Evolutionary conservation across 306 rosid genomes (phyloP), one percentile per base, ranked within the genome.

Genomic region (Sophora flavescens): DNA sequence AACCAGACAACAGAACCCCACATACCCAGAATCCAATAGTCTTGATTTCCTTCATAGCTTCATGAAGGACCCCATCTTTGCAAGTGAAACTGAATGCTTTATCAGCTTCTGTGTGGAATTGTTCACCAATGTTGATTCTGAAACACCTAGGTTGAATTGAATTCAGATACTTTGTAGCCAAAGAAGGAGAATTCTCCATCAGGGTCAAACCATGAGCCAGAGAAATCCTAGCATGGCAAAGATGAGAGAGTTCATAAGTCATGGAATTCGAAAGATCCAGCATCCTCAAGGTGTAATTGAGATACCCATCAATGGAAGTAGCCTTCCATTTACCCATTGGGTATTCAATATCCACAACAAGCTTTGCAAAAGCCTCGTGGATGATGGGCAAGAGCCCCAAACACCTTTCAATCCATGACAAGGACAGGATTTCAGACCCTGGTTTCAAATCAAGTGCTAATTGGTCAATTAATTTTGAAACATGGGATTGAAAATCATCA

Each of bases 301-400:
- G 86, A 80, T 91, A 86, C 63, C 48, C 86, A 68, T 91, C 93
- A 11, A 78, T 70, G 41, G 87, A 84, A 59, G 79, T 82, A 67
- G 17, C 74, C 6, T 75, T 82, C 98, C 97, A 93, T 52, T 61
- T 80, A 56, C 74, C 83, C 48, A 80, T 77, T 1, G 98, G 95
- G 45, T 81, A 78, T 22, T 90, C 96, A 1, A 90, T 74, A 14
- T 85, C 87, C 77, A 58, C 79, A n/a, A 86, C 82, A 15, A 94
- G 85, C 79, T 86, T 90, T 17, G 94, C 87, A 60, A 93, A 91
- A 30, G 90, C 87, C 38, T 76, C 75, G 83, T 90, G 76, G 78
- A 81, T 44, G 15, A 65, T 2, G 8, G 89, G 84, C 2, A 93
- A 71, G 41, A 85, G 75, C 56, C 78, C 81, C 36, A 91, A 77